Conservation (phyloP, 257 asterid species). For the Solanum lignicaule region DNA sequence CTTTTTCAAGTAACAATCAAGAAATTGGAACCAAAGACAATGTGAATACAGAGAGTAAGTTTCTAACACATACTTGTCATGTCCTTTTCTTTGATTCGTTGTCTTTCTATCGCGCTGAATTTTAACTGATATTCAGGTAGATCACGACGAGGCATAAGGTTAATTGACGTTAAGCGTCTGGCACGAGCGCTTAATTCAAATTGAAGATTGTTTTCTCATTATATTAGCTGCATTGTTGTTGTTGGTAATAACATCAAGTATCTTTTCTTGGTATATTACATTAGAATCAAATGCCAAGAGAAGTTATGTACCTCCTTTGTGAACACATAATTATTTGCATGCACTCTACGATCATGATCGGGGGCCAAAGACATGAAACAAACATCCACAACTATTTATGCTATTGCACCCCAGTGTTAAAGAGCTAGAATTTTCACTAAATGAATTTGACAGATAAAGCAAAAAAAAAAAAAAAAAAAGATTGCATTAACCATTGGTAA, state of each 20-base stretch:
- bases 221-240: background rate
- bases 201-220: background rate
- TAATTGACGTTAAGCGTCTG: slow-evolving; percentile 22
- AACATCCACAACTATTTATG: background rate
- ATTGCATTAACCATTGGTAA: background rate
- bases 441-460: too few relatives aligned
- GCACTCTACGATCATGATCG: too few relatives aligned
- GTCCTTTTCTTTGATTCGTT: background rate
- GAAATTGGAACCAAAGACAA: background rate
- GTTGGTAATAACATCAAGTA: background rate
- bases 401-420: background rate
- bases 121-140: slow-evolving; percentile 1
- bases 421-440: background rate
- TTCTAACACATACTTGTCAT: background rate
- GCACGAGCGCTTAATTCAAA: slow-evolving; percentile 16
- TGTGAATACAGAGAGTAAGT: slow-evolving; percentile 7
- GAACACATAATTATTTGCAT: background rate
- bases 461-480: too few relatives aligned
- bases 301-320: too few relatives aligned
- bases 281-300: background rate
- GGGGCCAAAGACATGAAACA: background rate
- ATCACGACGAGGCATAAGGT: slow-evolving; percentile 5
- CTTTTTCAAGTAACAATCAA: background rate
- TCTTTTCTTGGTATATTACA: background rate
- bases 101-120: background rate